phyloP scores from a whole-genome alignment of 495 filamentous ascomycete genomes.

The Lasiosphaeria miniovina region DNA sequence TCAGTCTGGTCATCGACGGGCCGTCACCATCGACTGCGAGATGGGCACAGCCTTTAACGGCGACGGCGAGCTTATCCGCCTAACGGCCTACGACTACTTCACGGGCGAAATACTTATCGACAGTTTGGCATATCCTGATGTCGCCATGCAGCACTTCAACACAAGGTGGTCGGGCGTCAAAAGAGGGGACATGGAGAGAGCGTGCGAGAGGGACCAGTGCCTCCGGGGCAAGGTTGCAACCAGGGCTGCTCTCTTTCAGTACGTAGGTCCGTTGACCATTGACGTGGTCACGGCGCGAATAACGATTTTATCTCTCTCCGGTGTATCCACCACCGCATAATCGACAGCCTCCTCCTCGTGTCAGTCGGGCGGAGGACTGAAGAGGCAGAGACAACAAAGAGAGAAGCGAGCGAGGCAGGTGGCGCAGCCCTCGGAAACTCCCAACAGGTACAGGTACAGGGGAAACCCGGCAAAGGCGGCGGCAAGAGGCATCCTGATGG shows the following conservation, averaged over 20 bases:
- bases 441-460: too few relatives aligned
- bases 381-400: not conserved
- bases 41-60: slow-evolving; percentile 37
- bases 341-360: not conserved
- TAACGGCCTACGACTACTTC: slow-evolving; percentile 46
- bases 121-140: slow-evolving; percentile 38
- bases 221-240: slow-evolving; percentile 32
- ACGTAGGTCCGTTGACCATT: slow-evolving; percentile 36
- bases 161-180: slow-evolving; percentile 40
- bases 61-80: slow-evolving; percentile 39
- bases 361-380: not conserved
- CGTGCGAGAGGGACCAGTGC: slow-evolving; percentile 5
- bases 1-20: not conserved
- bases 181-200: slow-evolving; percentile 20
- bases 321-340: not conserved
- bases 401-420: not conserved
- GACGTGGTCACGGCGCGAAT: slow-evolving; percentile 32
- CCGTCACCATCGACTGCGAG: slow-evolving; percentile 51
- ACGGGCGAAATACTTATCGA: slow-evolving; percentile 42
- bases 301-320: slow-evolving; percentile 26
- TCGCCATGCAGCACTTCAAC: slow-evolving; percentile 39
- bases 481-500: slow-evolving; percentile 7
- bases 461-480: not conserved
- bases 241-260: slow-evolving; percentile 31
- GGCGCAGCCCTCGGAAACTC: not conserved